These are phyloP conservation scores for Sphaceloma murrayae DNA, from an alignment of 2,329 filamentous ascomycete species.

Conservation along the genomic window DNA sequence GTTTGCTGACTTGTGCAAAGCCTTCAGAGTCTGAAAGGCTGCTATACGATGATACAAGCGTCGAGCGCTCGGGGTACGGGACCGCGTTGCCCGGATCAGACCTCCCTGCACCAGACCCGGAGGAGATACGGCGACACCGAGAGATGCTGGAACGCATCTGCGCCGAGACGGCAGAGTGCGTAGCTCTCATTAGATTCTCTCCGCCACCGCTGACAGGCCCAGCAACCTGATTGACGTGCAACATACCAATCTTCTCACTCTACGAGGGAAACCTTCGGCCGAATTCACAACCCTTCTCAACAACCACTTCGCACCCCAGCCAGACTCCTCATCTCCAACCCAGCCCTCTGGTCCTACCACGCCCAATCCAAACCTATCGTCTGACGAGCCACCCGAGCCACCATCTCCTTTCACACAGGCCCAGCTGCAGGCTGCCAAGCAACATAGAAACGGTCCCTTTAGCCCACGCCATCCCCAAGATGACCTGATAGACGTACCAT, in stretches of 20 bases:
- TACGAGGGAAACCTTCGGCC: conserved; percentile 29
- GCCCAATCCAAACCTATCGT: not conserved
- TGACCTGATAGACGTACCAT: not conserved
- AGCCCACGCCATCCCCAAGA: not conserved
- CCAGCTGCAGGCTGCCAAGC: conserved; percentile 10
- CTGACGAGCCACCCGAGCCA: conserved; percentile 3
- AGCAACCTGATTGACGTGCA: conserved; percentile 44
- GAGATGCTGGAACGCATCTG: conserved; percentile 42
- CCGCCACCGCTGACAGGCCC: conserved; percentile 16
- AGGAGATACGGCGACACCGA: conserved; percentile 40
- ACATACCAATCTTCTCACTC: conserved; percentile 33
- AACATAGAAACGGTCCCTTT: conserved; percentile 7
- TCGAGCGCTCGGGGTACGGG: conserved; percentile 36
- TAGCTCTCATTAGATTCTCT: conserved; percentile 16
- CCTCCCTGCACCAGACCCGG: conserved; percentile 37
- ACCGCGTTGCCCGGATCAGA: conserved; percentile 30
- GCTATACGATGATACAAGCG: conserved; percentile 34
- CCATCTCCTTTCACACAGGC: conserved; percentile 16
- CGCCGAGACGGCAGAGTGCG: conserved; percentile 40
- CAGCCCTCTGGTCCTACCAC: not conserved
- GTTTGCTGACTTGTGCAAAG: conserved; percentile 28
- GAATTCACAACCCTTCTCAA: conserved; percentile 36
- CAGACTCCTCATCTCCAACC: not conserved
- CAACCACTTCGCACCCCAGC: conserved; percentile 29
- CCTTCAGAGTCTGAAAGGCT: conserved; percentile 39